Base-by-base conservation (phyloP, 2,329 filamentous ascomycete genomes). In the Lojkania enalia region DNA sequence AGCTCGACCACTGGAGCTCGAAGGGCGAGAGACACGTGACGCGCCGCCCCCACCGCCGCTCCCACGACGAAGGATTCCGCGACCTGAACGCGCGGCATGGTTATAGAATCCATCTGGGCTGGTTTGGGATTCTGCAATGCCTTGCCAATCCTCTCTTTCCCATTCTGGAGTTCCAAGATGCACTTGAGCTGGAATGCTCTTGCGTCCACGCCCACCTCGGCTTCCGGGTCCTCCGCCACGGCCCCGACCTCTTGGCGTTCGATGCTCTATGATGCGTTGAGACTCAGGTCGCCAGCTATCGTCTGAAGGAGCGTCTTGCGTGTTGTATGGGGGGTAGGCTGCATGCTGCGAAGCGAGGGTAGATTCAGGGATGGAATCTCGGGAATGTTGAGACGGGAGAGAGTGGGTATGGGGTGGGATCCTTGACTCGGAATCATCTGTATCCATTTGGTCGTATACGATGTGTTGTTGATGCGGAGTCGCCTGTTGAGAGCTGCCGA, bases 211-310 rank as follows among this genome's bases (percentile, higher is more conserved):
- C 14, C 67, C 66, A 20, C 66, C 68, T 11, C 66, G 64, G 37
- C 61, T 67, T 6, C 71, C 64, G 31, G 67, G 65, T 27, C 71
- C 65, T 15, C 71, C 69, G 19, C 72, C 67, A 27, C 73, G 68
- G 20, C 71, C 67, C 40, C 74, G 69, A 30, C 67, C 62, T 25
- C 68, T 55, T 19, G 63, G 57, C 12, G 51, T 54, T 31, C 62
- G 61, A 35, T 62, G 53, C 23, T 67, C 59, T 13, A 44, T 49
- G 27, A 54, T 53, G n/a, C 58, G 59, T 30, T 68, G 60, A 5
- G 64, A 60, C 29, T 67, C 62, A 0, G 59, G 46, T 12, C 56
- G 65, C 67, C 64, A 69, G 30, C 50, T 58, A 9, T 66, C 63
- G 16, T 69, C 64, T 6, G 55, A 55, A 4, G 57, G 55, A 15